Conservation (phyloP, 176 grass and related monocot genomes). For the Saccharum officinarum region DNA sequence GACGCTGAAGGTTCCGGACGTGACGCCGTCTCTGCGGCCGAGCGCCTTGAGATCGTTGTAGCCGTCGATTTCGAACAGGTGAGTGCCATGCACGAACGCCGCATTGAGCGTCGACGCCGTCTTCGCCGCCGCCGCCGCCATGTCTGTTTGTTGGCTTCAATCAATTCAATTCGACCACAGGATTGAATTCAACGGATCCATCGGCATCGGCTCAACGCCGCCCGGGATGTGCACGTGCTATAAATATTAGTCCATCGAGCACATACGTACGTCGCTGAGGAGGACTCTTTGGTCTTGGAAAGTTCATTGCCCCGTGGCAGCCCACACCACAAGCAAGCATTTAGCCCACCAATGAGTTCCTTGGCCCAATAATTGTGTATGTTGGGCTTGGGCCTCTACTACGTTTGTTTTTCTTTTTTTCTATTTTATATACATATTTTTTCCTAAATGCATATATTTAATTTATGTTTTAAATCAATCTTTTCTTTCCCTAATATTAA, state of each 20-base stretch:
- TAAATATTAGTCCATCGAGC: too few relatives aligned
- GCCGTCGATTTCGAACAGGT: background rate
- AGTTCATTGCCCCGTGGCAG: background rate
- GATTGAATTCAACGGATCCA: background rate
- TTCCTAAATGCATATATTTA: too few relatives aligned
- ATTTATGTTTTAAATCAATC: too few relatives aligned
- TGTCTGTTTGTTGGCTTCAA: too few relatives aligned
- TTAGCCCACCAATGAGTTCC: background rate
- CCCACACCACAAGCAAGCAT: background rate
- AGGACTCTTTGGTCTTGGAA: too few relatives aligned
- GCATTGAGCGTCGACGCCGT: background rate
- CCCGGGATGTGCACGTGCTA: too few relatives aligned
- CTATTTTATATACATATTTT: too few relatives aligned
- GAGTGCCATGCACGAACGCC: background rate
- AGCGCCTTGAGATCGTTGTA: background rate
- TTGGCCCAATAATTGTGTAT: background rate
- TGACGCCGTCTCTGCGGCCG: background rate
- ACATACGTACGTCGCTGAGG: too few relatives aligned
- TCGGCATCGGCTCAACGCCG: background rate
- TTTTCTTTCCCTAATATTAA: too few relatives aligned
- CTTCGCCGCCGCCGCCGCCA: background rate
- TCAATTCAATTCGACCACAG: too few relatives aligned
- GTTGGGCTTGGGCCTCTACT: background rate
- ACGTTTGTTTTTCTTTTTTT: too few relatives aligned
- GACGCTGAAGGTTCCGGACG: background rate